A percentile compares a stretch with the other conserved stretches of the same genome.
Evolutionary conservation across 1,284 basidiomycete genomes (phyloP).

Genomic region (Mycena citricolor): DNA sequence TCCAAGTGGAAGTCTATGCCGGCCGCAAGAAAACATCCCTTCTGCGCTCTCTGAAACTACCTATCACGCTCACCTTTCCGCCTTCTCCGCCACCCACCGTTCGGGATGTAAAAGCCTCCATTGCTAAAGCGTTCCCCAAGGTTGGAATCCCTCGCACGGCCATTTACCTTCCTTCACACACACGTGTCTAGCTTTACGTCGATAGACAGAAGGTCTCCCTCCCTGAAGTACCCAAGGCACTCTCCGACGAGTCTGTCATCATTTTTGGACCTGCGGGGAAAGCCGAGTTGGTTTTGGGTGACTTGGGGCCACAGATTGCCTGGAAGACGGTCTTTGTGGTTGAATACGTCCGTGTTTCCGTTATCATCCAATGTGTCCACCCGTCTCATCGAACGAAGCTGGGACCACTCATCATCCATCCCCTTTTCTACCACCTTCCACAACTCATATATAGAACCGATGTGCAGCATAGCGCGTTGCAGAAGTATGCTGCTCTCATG

Average conservation of each 20-base stretch:
- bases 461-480: conserved; percentile 75
- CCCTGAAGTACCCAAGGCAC: conserved; percentile 56
- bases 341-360: conserved; percentile 80
- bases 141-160: no score
- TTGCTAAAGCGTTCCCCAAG: conserved; percentile 57
- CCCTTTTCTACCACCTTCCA: conserved; percentile 78
- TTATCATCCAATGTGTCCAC: conserved; percentile 7
- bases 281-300: conserved; percentile 74
- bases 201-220: conserved; percentile 74
- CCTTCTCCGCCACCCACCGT: conserved; percentile 40
- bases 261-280: conserved; percentile 51
- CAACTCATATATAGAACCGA: conserved; percentile 65
- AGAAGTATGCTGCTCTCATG: conserved; percentile 54
- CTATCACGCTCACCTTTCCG: conserved; percentile 20
- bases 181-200: conserved; percentile 55
- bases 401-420: conserved; percentile 92
- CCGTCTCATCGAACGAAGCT: conserved; percentile 42
- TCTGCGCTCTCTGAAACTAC: conserved; percentile 16
- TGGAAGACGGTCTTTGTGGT: conserved; percentile 86
- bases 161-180: background rate
- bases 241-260: conserved; percentile 64
- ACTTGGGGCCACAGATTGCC: conserved; percentile 84
- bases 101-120: conserved; percentile 58
- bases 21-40: conserved; percentile 17
- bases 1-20: conserved; percentile 17